Evolutionary conservation across 2,329 filamentous ascomycete species (phyloP), one percentile per base, ranked within the genome.

Genomic region (Pseudogymnoascus sp.): DNA sequence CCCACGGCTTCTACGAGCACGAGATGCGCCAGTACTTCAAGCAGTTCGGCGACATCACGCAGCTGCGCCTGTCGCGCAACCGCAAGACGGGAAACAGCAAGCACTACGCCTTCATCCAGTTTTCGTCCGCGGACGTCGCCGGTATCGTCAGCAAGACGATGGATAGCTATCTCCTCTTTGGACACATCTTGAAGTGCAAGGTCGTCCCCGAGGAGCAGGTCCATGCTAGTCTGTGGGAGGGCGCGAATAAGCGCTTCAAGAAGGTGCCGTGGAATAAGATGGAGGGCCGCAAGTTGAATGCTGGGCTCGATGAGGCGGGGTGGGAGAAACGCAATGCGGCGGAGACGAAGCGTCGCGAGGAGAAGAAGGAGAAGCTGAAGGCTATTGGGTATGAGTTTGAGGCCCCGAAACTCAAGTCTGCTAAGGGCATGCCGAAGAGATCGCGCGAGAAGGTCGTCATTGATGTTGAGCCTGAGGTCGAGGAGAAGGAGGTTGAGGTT

Each of bases 141-240:
- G 88, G 90, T 69, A 92, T 97, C 68, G 93, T 96, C 30, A 88
- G 90, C 58, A 90, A 92, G 77, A 96, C 94, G 20, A 99, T 99
- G 94, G 86, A 97, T 80, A 95, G 92, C 77, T 99, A 99, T 76
- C 85, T 97, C 38, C 82, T 99, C 71, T 97, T 96, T 74, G 90
- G 91, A 5, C 93, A 97, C 73, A 89, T 97, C 64, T 80, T 99
- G 68, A 93, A 95, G 75, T 93, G 92, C 75, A 89, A 90, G 72
- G 78, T 86, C 22, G 83, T 97, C 3, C 85, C 90, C 3, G 78
- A 85, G 62, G 90, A 89, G 63, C 86, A 92, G 71, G 79, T 96
- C 43, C 90, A 95, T 72, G 81, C 86, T 22, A 82, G 90, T 64
- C 78, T 97, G 60, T 97, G 92, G 85, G 92, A 94, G 77, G 92